Percentiles rank a stretch among this genome's conserved stretches.
These are phyloP conservation scores for Lepidium africanum DNA, from an alignment of 345 rosid genomes.

Conservation along the genomic window DNA sequence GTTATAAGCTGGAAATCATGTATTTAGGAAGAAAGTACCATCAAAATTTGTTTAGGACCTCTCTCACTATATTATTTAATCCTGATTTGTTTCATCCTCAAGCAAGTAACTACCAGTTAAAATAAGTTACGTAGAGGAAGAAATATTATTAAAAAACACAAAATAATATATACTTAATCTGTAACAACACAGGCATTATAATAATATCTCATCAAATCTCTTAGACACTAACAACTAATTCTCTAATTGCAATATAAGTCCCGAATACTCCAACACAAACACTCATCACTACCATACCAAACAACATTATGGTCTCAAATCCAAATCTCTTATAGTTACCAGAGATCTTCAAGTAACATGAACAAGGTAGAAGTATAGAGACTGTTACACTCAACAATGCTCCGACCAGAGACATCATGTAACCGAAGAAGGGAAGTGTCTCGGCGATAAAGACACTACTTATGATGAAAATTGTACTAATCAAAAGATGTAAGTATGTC, in stretches of 20 bases:
- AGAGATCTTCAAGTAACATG: constrained; percentile 36
- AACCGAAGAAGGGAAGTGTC: constrained; percentile 34
- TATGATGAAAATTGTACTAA: constrained; percentile 24
- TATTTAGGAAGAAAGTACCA: too few relatives aligned
- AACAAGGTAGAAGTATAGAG: constrained; percentile 33
- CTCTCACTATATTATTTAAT: too few relatives aligned
- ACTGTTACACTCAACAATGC: constrained; percentile 28
- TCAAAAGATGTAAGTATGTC: constrained; percentile 16
- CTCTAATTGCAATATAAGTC: constrained; percentile 22
- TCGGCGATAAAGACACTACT: constrained; percentile 30
- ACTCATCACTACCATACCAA: constrained; percentile 13
- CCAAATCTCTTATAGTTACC: constrained; percentile 7
- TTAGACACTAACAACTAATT: constrained; percentile 14
- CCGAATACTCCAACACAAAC: constrained; percentile 18
- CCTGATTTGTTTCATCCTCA: too few relatives aligned
- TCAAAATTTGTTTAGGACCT: too few relatives aligned
- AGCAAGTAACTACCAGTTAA: too few relatives aligned
- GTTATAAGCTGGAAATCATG: too few relatives aligned
- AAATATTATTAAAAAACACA: not conserved
- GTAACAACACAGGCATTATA: not conserved
- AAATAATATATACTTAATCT: not conserved
- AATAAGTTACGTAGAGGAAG: too few relatives aligned
- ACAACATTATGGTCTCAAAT: constrained; percentile 17
- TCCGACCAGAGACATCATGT: constrained; percentile 31
- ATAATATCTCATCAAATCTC: not conserved